These are phyloP conservation scores for Pinus tabuliformis DNA, from an alignment of 75 land plant species.

Conservation along the genomic window DNA sequence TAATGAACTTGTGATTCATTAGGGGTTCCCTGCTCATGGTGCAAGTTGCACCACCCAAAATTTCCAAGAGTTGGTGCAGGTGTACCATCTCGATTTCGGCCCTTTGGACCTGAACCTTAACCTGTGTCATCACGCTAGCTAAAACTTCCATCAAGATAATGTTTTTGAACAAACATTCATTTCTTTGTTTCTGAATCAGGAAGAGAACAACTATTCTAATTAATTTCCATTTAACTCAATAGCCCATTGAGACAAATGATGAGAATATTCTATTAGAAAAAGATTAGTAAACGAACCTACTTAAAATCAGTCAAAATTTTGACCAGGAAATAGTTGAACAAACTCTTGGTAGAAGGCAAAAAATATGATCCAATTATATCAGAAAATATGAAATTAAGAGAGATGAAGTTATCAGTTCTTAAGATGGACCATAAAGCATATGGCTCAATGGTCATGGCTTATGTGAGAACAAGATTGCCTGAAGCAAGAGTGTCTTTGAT, in stretches of 20 bases:
- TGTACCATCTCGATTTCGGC: too few species aligned
- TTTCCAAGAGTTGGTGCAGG: too few species aligned
- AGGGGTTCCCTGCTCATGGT: too few species aligned
- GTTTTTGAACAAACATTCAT: too few species aligned
- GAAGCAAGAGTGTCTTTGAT: conserved; percentile 54
- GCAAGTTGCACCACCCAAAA: too few species aligned
- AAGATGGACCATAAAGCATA: conserved; percentile 66
- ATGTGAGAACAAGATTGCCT: conserved; percentile 62
- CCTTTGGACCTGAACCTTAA: too few species aligned
- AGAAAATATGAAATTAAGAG: neutral
- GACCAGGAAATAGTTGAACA: neutral
- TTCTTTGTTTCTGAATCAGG: too few species aligned
- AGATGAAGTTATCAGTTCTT: conserved; percentile 51
- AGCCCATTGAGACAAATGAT: too few species aligned
- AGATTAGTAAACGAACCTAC: neutral
- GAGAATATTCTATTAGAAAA: neutral
- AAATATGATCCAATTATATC: neutral
- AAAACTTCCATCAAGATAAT: too few species aligned
- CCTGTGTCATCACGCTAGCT: too few species aligned
- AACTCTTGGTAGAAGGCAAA: neutral
- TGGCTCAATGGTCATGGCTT: conserved; percentile 81
- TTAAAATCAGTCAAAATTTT: neutral
- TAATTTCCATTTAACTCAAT: neutral
- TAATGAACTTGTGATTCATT: too few species aligned
- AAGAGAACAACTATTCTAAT: neutral